Base-by-base conservation (phyloP, 1,284 basidiomycete genomes). In the Albatrellus sp. region DNA sequence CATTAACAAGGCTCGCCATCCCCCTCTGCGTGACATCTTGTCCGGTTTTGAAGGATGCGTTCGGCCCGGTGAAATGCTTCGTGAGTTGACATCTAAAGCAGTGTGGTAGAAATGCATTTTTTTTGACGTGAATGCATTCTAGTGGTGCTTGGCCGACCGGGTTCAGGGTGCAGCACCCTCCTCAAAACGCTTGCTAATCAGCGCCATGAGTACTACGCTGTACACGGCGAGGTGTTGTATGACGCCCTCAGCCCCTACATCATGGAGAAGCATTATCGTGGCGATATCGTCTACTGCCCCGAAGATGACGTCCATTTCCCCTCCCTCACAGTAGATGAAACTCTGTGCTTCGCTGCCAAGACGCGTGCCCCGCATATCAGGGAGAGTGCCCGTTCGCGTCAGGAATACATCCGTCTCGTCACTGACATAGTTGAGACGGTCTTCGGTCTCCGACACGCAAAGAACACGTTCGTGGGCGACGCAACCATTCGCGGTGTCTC, bases 221-320 rank as follows among this genome's bases (percentile, higher is more conserved):
- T 86, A 7, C 55, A 73, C 13, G 82, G 84, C 6, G 65, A 78
- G 0, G 70, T 88, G 1, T 63, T 66, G 44, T 90, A 87, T 56
- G 80, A 81, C 54, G 74, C 79, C 0, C 69, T 88, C 47, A 60
- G 72, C 1, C 67, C 76, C 0, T 57, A 68, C 0, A 61, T 78
- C 32, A 62, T 85, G 36, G 52, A 60, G 37, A 66, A 40, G 17
- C 38, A 40, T 40, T 40, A 20, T 29, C 38, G 38, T 5, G 81
- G 81, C 12, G 82, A 84, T 50, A 71, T 80, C 5, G 69, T 72
- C 44, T 85, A 83, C 56, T 79, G 69, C 47, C 75, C 78, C 0
- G 80, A 83, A 56, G 77, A 79, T 48, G 87, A 90, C 52, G 64
- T 81, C 0, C 86, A 87, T 55, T 83, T 85, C 53, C 77, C 86